Evolutionary conservation across 139 green algal species (phyloP), one percentile per base, ranked within the genome.

Genomic region (Chlamydomonas sp.): DNA sequence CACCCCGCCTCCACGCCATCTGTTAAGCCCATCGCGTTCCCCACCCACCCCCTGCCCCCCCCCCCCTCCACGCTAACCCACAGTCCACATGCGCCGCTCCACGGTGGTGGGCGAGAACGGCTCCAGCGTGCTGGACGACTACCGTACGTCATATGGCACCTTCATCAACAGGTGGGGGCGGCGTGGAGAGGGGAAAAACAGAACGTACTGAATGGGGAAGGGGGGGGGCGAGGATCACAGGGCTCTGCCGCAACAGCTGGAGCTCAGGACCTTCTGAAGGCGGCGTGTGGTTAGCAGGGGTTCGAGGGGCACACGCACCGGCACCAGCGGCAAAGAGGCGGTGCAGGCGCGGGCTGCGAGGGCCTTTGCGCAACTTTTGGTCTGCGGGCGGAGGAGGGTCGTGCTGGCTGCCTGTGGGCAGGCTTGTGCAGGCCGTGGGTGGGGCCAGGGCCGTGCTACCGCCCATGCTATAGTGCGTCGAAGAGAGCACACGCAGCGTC

Each of bases 101-200:
- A 97, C 95, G 14, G 96, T 98, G 63, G 95, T 98, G 57, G 94
- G 94, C 6, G 78, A 79, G 0, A 85, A 89, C 4, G 95, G 95
- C 16, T 78, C 83, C 1, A 90, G 81, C 71, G 93, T 96, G 12
- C 16, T 91, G 49, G 91, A 97, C 82, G 83, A 89, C 84, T 95
- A 97, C 64, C 89, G 96, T 5, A 98, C 96, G 12, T 95, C 86
- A 79, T 98, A 97, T 75, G 96, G 96, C 79, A 96, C 93, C 4
- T 98, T 98, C 82, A 85, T 98, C 57, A 81, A 76, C 17, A 82
- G 86, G 93, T 94, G 31, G 80, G 2, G 6, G 18, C 18, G 83
- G 31, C 31, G 31, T 49, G 31, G 31, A 49, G 31, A 79, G 79
- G 49, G 78, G 7, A 12, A 7, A 14, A 18, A 57, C 64, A 17